phyloP scores from a whole-genome alignment of 768 basidiomycete genomes.

The Suillus bovinus region DNA sequence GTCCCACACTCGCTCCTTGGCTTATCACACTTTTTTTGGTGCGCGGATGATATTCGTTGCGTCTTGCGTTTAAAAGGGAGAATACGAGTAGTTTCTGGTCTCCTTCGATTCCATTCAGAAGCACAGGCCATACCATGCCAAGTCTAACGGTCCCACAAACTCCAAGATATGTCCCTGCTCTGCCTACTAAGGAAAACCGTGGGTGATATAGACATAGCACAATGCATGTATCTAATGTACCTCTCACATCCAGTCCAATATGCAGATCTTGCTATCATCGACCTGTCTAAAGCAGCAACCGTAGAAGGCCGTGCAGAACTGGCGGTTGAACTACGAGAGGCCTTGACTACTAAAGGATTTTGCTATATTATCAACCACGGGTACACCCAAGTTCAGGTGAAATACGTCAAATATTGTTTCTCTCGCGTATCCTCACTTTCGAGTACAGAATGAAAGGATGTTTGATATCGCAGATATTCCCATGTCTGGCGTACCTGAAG shows the following conservation, averaged over 20 bases:
- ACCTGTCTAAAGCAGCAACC: conserved; percentile 42
- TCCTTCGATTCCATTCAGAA: not conserved
- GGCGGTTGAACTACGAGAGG: conserved; percentile 39
- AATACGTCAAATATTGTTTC: not conserved
- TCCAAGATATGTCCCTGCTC: conserved; percentile 35
- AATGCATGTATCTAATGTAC: conserved; percentile 17
- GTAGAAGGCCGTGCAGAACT: conserved; percentile 39
- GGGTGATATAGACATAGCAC: not conserved
- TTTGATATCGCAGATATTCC: conserved; percentile 51
- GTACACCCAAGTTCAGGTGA: conserved; percentile 37
- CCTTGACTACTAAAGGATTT: conserved; percentile 41
- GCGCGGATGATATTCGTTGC: conserved; percentile 2
- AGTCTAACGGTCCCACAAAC: conserved; percentile 27
- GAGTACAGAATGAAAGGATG: conserved; percentile 42
- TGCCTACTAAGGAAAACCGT: conserved; percentile 28
- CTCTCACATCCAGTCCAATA: conserved; percentile 34
- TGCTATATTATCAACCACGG: conserved; percentile 38
- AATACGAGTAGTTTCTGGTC: not conserved
- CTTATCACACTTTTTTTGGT: not conserved
- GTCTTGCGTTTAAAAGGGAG: not conserved
- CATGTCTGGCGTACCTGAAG: conserved; percentile 40
- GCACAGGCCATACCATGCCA: conserved; percentile 23
- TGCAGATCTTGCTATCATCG: conserved; percentile 50
- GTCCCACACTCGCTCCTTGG: not conserved
- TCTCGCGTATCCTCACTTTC: not conserved